These are phyloP conservation scores for Cinchona pubescens DNA, from an alignment of 257 asterid genomes.

Conservation along the genomic window DNA sequence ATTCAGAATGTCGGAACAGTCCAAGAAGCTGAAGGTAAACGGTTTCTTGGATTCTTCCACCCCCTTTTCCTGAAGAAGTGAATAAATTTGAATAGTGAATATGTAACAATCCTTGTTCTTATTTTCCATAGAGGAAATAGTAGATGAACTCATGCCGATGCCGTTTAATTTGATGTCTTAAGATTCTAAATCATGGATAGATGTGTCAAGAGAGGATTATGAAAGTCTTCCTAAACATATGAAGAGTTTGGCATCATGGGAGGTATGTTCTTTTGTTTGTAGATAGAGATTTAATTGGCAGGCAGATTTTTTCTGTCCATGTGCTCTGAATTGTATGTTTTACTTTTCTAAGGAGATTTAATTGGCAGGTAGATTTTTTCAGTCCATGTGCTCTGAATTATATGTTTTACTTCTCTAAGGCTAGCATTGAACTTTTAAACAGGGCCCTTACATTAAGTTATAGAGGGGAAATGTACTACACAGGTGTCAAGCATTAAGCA, in stretches of 20 bases:
- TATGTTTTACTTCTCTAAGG: background rate
- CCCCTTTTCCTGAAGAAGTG: slow-evolving; percentile 5
- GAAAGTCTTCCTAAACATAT: slow-evolving; percentile 73
- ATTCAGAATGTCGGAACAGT: slow-evolving; percentile 20
- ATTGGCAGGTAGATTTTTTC: background rate
- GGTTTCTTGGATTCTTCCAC: background rate
- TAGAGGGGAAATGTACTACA: background rate
- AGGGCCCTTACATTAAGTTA: background rate
- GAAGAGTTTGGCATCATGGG: slow-evolving; percentile 75
- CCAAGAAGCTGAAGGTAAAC: slow-evolving; percentile 36
- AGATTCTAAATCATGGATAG: slow-evolving; percentile 35
- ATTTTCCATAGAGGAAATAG: slow-evolving; percentile 32
- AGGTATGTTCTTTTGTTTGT: slow-evolving; percentile 44
- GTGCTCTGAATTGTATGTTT: background rate
- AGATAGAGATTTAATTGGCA: background rate
- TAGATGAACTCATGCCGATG: slow-evolving; percentile 25
- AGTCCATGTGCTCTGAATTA: background rate
- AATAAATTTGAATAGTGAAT: background rate
- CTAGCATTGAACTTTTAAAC: background rate
- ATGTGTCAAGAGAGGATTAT: slow-evolving; percentile 59
- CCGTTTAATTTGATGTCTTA: too few relatives aligned
- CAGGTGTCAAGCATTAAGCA: background rate
- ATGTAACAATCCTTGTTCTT: background rate
- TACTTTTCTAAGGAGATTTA: slow-evolving; percentile 3
- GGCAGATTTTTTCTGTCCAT: background rate